Evolutionary conservation across 345 rosid species (phyloP).

Genomic region (Iberis pinnata): DNA sequence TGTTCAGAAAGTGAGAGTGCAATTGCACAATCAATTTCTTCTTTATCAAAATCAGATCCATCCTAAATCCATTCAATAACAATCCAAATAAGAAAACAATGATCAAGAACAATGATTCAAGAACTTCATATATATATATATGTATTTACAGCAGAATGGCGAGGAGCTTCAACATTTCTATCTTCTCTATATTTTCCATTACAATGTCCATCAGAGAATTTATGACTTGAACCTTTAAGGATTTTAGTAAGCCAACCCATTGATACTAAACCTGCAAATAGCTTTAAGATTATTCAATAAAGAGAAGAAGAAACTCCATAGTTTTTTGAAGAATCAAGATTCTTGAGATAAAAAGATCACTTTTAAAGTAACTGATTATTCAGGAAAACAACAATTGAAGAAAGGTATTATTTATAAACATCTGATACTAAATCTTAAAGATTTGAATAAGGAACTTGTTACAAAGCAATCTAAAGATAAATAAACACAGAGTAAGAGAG

Average conservation of each 20-base stretch:
- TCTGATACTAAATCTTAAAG: conserved; percentile 12
- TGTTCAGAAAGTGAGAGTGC: conserved; percentile 75
- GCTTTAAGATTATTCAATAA: neutral
- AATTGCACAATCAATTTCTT: conserved; percentile 71
- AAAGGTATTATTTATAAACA: neutral
- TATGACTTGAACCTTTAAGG: conserved; percentile 59
- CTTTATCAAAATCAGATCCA: conserved; percentile 66
- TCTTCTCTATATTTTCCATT: conserved; percentile 46
- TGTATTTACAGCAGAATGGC: conserved; percentile 53
- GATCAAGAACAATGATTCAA: too few species aligned
- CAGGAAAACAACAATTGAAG: too few species aligned
- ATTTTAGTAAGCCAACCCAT: conserved; percentile 91
- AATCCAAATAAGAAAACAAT: neutral
- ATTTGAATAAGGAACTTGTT: neutral
- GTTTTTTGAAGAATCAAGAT: neutral
- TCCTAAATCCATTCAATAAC: conserved; percentile 42
- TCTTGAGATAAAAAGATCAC: too few species aligned
- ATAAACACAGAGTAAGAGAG: too few species aligned
- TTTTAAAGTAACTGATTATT: too few species aligned
- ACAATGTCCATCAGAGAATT: conserved; percentile 36
- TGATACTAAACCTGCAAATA: conserved; percentile 35
- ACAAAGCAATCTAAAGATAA: neutral
- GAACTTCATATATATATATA: too few species aligned
- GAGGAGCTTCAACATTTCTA: conserved; percentile 41
- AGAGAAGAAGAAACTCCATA: conserved; percentile 15